Evolutionary conservation across 176 grass and related monocot species (phyloP), one percentile per base, ranked within the genome.

Genomic region (Eragrostis nindensis): DNA sequence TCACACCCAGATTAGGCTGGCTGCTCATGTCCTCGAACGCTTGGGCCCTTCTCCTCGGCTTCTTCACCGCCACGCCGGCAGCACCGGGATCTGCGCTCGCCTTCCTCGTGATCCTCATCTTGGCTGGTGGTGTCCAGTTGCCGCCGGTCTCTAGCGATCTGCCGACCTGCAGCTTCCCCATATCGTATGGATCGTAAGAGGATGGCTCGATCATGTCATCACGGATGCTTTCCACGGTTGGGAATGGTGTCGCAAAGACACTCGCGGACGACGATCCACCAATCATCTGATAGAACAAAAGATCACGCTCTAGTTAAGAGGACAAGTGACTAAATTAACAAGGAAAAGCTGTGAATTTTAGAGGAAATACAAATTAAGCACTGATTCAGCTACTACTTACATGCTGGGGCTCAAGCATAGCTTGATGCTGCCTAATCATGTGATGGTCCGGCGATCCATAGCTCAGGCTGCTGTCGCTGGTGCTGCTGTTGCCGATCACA

Each of bases 31-130:
- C 50, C 86, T 87, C 55, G 62, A 78, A 70, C 63, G 26, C 57
- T 47, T 69, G 78, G 21, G 76, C 53, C 60, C 36, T 91, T 81
- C 85, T 82, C 90, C 84, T 78, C 3, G 93, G 79, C 68, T 93
- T 99, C 83, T 86, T 93, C 54, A 41, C 72, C 3, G 50, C 48
- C 41, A 41, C 2, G 38, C 64, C 45, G 42, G n/a, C 45, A 15
- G 55, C 54, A 41, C 60, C 56, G 13, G 87, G 76, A 66, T 40
- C 66, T 0, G 40, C 64, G 16, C 79, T 88, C 82, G 75, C 78
- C 92, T 96, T 99, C 86, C 92, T 93, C 73, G 92, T 82, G 74
- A 99, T 84, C 74, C 82, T 85, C 82, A 93, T 88, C 90, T 99
- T 99, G 59, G 87, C 59, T 42, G 91, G 69, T 2, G 92, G 71